Conservation (phyloP, 768 basidiomycete genomes). For the Leccinum pellstonianum region DNA sequence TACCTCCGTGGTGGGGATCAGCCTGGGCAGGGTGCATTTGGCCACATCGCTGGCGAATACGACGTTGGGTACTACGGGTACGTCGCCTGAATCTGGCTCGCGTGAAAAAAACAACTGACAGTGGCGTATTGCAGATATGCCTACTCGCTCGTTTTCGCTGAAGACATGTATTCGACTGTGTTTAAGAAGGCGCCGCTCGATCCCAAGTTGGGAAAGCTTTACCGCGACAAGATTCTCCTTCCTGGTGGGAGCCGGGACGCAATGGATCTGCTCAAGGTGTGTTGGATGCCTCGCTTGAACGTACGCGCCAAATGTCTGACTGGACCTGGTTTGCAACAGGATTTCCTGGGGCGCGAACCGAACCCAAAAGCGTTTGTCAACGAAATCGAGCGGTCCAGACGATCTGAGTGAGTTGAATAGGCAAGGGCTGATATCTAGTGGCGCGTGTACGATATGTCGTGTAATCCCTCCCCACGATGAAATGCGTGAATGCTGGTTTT, state of each 20-base stretch:
- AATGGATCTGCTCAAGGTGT: constrained; percentile 68
- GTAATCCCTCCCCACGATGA: not conserved
- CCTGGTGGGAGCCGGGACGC: constrained; percentile 78
- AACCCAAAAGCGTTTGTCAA: constrained; percentile 74
- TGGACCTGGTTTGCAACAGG: constrained; percentile 36
- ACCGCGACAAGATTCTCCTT: constrained; percentile 72
- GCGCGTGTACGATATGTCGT: not conserved
- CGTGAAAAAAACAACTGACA: not conserved
- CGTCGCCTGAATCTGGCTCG: constrained; percentile 9
- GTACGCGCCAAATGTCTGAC: not conserved
- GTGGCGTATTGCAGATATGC: constrained; percentile 45
- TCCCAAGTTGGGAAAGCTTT: constrained; percentile 60
- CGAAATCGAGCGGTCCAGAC: constrained; percentile 46
- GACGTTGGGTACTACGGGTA: constrained; percentile 65
- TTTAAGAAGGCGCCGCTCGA: constrained; percentile 79
- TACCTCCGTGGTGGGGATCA: constrained; percentile 58
- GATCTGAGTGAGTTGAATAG: not conserved
- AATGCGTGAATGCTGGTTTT: not conserved
- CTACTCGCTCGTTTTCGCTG: constrained; percentile 66
- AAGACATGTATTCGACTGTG: constrained; percentile 67
- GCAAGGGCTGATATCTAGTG: not conserved
- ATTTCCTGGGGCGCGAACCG: constrained; percentile 75
- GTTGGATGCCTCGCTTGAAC: not conserved
- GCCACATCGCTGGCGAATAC: constrained; percentile 74
- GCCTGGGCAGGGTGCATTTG: constrained; percentile 73